phyloP scores from a whole-genome alignment of 2,329 filamentous ascomycete species.

The Sclerotinia borealis region DNA sequence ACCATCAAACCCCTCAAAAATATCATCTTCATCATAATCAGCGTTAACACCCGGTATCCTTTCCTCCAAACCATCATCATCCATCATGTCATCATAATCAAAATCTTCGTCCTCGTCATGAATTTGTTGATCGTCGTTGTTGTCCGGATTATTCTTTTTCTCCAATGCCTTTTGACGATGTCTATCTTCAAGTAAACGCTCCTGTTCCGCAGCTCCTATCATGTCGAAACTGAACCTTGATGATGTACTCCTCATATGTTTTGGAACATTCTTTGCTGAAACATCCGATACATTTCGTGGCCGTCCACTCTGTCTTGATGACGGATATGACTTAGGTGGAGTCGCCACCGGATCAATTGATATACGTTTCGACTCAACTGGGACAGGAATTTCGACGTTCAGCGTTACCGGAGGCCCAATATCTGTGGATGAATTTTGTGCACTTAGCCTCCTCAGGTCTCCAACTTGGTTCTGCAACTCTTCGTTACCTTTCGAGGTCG shows the following conservation, averaged over 20 bases:
- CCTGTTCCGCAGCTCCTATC: conserved; percentile 60
- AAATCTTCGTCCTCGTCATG: conserved; percentile 52
- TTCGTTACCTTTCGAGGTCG: conserved; percentile 19
- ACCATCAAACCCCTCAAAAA: conserved; percentile 17
- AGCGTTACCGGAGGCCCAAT: conserved; percentile 24
- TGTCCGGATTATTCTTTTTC: conserved; percentile 41
- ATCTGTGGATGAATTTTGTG: conserved; percentile 20
- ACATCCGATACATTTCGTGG: conserved; percentile 48
- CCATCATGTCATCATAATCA: conserved; percentile 50
- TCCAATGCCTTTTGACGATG: conserved; percentile 63
- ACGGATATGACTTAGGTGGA: conserved; percentile 21
- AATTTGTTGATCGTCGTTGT: conserved; percentile 30
- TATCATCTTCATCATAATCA: conserved; percentile 34
- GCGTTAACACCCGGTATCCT: conserved; percentile 53
- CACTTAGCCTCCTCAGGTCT: conserved; percentile 15
- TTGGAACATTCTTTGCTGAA: conserved; percentile 44
- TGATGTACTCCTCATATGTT: conserved; percentile 68
- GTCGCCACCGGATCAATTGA: conserved; percentile 26
- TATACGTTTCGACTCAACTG: conserved; percentile 19
- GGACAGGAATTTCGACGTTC: conserved; percentile 17
- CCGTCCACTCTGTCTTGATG: conserved; percentile 23
- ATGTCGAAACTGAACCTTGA: conserved; percentile 81
- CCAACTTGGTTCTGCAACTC: conserved; percentile 19
- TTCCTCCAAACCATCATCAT: conserved; percentile 56
- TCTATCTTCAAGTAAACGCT: conserved; percentile 66